Conservation (phyloP, 1,139 yeast species). For the Meyerozyma elateridarum region DNA sequence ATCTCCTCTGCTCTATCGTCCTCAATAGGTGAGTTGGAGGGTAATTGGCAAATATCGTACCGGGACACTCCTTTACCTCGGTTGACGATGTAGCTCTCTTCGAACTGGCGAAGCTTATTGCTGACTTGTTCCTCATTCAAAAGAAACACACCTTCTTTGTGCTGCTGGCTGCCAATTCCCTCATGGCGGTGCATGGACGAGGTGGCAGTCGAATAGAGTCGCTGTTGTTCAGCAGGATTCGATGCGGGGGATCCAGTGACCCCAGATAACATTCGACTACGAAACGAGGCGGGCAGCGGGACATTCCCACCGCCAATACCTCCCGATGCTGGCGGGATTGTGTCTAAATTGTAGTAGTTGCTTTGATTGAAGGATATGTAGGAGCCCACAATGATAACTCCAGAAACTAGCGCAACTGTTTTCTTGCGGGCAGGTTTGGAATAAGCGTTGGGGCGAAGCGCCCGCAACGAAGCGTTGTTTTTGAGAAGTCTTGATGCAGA, state of each 20-base stretch:
- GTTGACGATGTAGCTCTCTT: constrained; percentile 75
- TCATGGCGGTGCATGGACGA: constrained; percentile 36
- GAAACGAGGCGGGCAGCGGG: constrained; percentile 8
- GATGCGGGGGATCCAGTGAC: constrained; percentile 4
- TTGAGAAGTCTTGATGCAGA: neutral
- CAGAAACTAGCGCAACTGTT: constrained; percentile 41
- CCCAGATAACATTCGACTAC: constrained; percentile 7
- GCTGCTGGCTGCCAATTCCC: constrained; percentile 40
- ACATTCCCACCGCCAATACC: constrained; percentile 7
- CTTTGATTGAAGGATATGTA: constrained; percentile 39
- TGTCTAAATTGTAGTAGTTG: constrained; percentile 40
- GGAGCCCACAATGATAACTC: constrained; percentile 42
- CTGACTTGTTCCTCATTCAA: constrained; percentile 75
- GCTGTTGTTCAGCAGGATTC: constrained; percentile 19
- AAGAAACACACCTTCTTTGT: constrained; percentile 40
- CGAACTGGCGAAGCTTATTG: constrained; percentile 61
- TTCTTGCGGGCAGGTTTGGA: constrained; percentile 20
- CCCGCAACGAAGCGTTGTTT: neutral
- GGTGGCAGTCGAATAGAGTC: constrained; percentile 42
- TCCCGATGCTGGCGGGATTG: constrained; percentile 27
- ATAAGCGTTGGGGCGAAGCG: constrained; percentile 1
- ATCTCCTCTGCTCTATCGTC: constrained; percentile 88
- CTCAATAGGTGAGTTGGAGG: constrained; percentile 92
- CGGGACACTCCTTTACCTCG: constrained; percentile 90
- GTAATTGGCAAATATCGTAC: constrained; percentile 84